phyloP scores from a whole-genome alignment of 805 yeast genomes.

The Nakazawaea holstii region DNA sequence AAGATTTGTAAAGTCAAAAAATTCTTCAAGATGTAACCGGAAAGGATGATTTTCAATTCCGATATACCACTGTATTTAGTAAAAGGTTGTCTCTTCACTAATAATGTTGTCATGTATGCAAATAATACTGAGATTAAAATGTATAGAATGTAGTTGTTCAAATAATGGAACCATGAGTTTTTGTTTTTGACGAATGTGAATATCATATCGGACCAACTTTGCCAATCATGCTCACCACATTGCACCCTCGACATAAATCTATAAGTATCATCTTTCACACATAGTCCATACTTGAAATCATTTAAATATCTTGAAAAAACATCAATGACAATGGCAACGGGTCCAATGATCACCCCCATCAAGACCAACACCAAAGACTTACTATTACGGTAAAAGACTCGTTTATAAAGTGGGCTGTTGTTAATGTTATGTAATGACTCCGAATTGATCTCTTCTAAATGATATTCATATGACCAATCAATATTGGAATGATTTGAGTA shows the following conservation, averaged over 20 bases:
- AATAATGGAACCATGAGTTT: constrained; percentile 13
- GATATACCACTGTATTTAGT: constrained; percentile 62
- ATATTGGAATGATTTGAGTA: constrained; percentile 18
- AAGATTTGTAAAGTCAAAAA: constrained; percentile 50
- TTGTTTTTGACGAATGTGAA: constrained; percentile 21
- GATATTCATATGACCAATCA: constrained; percentile 30
- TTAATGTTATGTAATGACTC: constrained; percentile 1
- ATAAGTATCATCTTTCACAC: constrained; percentile 24
- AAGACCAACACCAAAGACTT: constrained; percentile 45
- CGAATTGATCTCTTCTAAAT: constrained; percentile 18
- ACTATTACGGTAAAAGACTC: constrained; percentile 19
- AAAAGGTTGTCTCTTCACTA: constrained; percentile 27
- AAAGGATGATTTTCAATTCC: constrained; percentile 62
- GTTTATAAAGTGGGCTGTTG: constrained; percentile 12
- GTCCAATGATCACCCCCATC: constrained; percentile 42
- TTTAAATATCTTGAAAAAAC: constrained; percentile 43
- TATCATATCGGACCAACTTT: constrained; percentile 27
- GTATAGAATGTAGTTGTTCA: constrained; percentile 30
- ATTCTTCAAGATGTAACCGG: constrained; percentile 53
- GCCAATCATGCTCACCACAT: constrained; percentile 26
- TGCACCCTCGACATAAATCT: constrained; percentile 20
- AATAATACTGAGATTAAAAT: constrained; percentile 30
- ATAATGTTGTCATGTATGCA: constrained; percentile 31
- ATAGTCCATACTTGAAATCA: constrained; percentile 49
- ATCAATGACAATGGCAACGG: constrained; percentile 43